Base-by-base conservation (phyloP, 1,139 yeast species). In the Saccharomyces uvarum region DNA sequence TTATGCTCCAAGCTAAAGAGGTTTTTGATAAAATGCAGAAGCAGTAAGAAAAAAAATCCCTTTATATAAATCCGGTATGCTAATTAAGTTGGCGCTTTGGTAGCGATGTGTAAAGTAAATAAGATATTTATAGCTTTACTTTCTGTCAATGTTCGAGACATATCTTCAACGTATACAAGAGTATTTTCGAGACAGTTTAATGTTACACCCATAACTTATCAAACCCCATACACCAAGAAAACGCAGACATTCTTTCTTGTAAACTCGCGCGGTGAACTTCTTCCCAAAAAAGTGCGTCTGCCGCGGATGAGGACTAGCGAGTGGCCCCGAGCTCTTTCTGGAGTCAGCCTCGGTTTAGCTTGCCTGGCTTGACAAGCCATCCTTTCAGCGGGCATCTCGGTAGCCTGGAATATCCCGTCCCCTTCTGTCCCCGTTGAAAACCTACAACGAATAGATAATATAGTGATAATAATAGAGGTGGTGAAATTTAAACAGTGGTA, bases 1-100 rank as follows among this genome's bases (percentile, higher is more conserved):
- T 76, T 2, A 61, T 77, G 51, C 59, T 74, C 27, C 71, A 72
- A 47, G 71, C 73, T 56, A 72, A 72, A 54, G 65, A 68, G 54
- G 68, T 70, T 8, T 74, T 76, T 54, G 78, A 76, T 54, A 60
- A 58, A 46, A 71, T 73, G 54, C 66, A 67, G 54, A 59, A 58
- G 27, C 54, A 55, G 33, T 67, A 63, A 32, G 55, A 54, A 47
- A 51, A 50, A 28, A 48, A 46, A 24, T 0, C 13, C 3, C n/a
- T 14, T 5, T 14, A 14, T 14, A n/a, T 6, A 46, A 46, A 11
- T 11, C 11, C 9, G 7, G 24, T 4, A 19, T 38, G 19, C 13
- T 16, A 13, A 16, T 38, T 19, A 21, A 38, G 44, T 38, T 16
- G 14, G 26, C 9, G 2, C 6, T 19, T 38, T 19, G 24, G 11